Conservation (phyloP, 805 yeast genomes). For the Hanseniaspora jakobsenii region DNA sequence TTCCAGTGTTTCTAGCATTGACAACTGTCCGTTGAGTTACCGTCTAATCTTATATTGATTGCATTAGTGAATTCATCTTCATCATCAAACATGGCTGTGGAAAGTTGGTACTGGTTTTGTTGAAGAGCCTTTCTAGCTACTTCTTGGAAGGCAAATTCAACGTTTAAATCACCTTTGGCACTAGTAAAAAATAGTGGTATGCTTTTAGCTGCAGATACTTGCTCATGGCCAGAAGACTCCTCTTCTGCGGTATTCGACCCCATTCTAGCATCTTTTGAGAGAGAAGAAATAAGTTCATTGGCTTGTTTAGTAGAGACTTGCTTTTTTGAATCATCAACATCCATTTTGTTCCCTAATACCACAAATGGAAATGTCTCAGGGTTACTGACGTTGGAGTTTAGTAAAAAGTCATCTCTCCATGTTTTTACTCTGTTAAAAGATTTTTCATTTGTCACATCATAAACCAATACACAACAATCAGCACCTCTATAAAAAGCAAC, state of each 20-base stretch:
- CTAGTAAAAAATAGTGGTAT: constrained; percentile 93
- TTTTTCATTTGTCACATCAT: constrained; percentile 89
- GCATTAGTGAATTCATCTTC: constrained; percentile 94
- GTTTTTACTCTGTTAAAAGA: constrained; percentile 77
- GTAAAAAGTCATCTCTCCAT: constrained; percentile 91
- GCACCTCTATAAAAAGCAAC: constrained; percentile 97
- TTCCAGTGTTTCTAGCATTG: constrained; percentile 51
- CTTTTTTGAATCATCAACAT: constrained; percentile 82
- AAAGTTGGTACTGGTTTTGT: constrained; percentile 53
- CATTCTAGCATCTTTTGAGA: constrained; percentile 42
- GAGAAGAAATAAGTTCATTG: constrained; percentile 49
- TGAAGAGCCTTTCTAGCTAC: constrained; percentile 91
- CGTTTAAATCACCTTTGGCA: constrained; percentile 93
- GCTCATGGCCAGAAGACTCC: neutral
- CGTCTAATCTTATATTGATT: constrained; percentile 83
- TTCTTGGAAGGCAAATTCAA: constrained; percentile 90
- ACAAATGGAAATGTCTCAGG: constrained; percentile 95
- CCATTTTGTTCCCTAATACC: constrained; percentile 87
- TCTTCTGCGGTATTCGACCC: constrained; percentile 13
- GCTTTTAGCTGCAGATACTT: constrained; percentile 28
- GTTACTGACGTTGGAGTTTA: constrained; percentile 84
- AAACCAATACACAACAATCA: constrained; percentile 92
- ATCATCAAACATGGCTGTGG: constrained; percentile 77
- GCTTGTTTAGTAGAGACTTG: constrained; percentile 51
- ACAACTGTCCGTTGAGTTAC: constrained; percentile 56